These are phyloP conservation scores for Cordyceps javanica DNA, from an alignment of 2,329 filamentous ascomycete genomes.

Conservation along the genomic window DNA sequence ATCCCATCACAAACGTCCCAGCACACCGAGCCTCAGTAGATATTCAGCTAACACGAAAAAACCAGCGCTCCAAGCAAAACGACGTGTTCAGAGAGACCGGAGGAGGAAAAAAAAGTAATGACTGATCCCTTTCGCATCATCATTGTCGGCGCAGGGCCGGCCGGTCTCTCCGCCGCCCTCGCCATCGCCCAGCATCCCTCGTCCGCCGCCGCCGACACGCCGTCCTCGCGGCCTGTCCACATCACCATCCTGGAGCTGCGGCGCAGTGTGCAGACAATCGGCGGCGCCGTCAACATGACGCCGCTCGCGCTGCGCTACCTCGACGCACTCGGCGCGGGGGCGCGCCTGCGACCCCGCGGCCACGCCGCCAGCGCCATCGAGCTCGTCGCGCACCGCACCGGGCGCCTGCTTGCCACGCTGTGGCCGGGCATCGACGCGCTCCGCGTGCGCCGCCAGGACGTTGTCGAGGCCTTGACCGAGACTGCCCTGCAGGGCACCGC, in stretches of 20 bases:
- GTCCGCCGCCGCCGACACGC: conserved; percentile 17
- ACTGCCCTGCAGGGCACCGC: conserved; percentile 4
- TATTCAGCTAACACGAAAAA: no score
- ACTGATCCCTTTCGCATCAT: conserved; percentile 20
- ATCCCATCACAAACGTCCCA: no score
- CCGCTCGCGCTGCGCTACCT: conserved; percentile 40
- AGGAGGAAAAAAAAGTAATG: not conserved
- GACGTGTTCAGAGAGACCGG: no score
- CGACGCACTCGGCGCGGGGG: conserved; percentile 30
- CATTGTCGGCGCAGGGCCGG: conserved; percentile 46
- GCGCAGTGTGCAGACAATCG: conserved; percentile 35
- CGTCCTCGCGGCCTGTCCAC: conserved; percentile 25
- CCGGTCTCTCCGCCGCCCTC: conserved; percentile 44
- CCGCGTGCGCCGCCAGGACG: conserved; percentile 21
- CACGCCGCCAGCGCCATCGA: conserved; percentile 20
- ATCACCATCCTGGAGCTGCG: conserved; percentile 44
- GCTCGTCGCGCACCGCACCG: conserved; percentile 24
- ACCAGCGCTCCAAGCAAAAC: not conserved
- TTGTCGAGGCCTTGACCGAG: conserved; percentile 22
- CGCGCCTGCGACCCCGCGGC: conserved; percentile 17
- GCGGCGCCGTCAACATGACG: conserved; percentile 41
- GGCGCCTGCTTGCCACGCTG: conserved; percentile 19
- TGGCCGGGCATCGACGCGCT: conserved; percentile 21
- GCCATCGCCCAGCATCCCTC: conserved; percentile 37
- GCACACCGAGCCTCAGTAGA: no score